These are phyloP conservation scores for Candida jianshihensis DNA, from an alignment of 805 yeast genomes.

Conservation along the genomic window DNA sequence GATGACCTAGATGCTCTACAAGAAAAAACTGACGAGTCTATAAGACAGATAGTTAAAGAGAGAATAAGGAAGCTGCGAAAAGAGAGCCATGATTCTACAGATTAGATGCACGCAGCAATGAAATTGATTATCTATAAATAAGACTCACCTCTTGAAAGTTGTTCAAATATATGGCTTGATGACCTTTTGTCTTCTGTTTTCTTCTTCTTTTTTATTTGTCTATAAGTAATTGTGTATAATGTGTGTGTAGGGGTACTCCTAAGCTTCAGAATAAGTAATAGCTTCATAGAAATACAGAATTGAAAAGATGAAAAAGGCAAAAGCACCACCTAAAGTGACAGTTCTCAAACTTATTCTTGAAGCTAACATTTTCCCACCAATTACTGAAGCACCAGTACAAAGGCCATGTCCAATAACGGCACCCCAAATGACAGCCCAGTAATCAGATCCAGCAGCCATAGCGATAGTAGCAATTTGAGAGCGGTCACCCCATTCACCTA, in stretches of 20 bases:
- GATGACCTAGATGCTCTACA: constrained; percentile 32
- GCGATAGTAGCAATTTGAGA: constrained; percentile 98
- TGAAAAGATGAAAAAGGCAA: constrained; percentile 79
- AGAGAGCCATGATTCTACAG: no score
- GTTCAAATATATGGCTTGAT: no score
- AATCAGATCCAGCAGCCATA: constrained; percentile 95
- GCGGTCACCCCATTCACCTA: constrained; percentile 99
- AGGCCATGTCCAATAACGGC: constrained; percentile 84
- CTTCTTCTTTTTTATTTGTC: no score
- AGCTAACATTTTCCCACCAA: constrained; percentile 90
- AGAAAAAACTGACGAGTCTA: constrained; percentile 35
- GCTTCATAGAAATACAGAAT: constrained; percentile 75
- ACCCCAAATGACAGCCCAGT: constrained; percentile 83
- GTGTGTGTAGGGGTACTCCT: no score
- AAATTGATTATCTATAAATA: no score
- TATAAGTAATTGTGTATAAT: no score
- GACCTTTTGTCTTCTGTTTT: no score
- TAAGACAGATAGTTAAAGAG: constrained; percentile 32
- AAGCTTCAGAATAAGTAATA: constrained; percentile 19
- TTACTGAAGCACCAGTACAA: constrained; percentile 85
- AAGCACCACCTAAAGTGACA: constrained; percentile 86
- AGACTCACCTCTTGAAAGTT: no score
- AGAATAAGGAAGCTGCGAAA: constrained; percentile 15
- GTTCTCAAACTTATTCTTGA: constrained; percentile 85
- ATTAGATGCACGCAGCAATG: no score